Base-by-base conservation (phyloP, 2,329 filamentous ascomycete genomes). In the Zalaria obscura region DNA sequence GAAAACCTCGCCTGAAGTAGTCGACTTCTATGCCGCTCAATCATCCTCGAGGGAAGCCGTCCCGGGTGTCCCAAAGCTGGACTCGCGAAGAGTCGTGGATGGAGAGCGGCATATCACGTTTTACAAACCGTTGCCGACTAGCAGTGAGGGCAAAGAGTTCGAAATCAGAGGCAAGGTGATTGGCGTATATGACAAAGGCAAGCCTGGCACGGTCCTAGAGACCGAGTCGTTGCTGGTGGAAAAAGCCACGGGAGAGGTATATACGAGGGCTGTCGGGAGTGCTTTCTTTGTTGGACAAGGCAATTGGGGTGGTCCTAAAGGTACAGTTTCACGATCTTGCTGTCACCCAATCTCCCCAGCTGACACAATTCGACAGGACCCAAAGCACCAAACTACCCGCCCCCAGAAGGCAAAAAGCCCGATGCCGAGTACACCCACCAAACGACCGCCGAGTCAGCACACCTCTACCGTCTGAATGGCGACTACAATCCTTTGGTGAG, bases 291-390 rank as follows among this genome's bases (percentile, higher is more conserved):
- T 93, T 45, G 84, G 75, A 2, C 85, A 93, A 52, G 77, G 77
- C n/a, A 67, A 67, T 33, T 95, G 88, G 88, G 83, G 84, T 49
- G 88, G 88, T 0, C 88, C 88, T 33, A 93, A 93, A 67, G 88
- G 86, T 73, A 49, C 8, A 18, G 5, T 26, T 35, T 25, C 39
- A n/a, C 7, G 29, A 32, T 32, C 18, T 18, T 18, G 18, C 18
- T 18, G 18, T 18, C 18, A 10, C 26, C 2, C 27, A 26, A 28
- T 25, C 29, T 9, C 18, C 18, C 18, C 18, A 18, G 18, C 18
- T 18, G 18, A 18, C 18, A 18, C 18, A 18, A 18, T 18, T 18
- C 18, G 34, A 27, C 43, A 65, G 62, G 69, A 4, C 85, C 86
- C 3, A 79, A 83, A 45, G 82, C 80, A 0, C 69, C 79, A 50